Base-by-base conservation (phyloP, 2,329 filamentous ascomycete species). In the Aspergillus uvarum region DNA sequence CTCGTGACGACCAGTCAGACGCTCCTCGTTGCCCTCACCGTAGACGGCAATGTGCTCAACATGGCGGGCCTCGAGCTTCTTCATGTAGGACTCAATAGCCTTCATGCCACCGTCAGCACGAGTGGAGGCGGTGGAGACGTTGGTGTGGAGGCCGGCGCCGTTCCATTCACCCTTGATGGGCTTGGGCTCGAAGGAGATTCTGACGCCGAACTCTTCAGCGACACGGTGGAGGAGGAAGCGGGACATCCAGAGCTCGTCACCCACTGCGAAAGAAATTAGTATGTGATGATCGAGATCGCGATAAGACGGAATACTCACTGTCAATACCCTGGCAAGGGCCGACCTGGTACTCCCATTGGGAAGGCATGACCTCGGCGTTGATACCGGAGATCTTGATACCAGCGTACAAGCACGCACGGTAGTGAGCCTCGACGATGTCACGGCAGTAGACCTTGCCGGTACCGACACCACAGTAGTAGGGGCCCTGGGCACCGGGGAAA, bases 321-420 rank as follows among this genome's bases (percentile, higher is more conserved):
- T 88, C 83, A 71, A 97, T 97, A 65, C 92, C 94, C 57, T 82
- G 79, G 80, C 91, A 96, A 65, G 94, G 94, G 59, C 94, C 94
- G 72, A 97, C 91, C 78, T 97, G 94, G 87, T 91, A 97, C 79
- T 98, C 94, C 94, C 94, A 98, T 81, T 97, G 94, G 62, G 90
- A 92, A 65, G 92, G 90, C 91, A 97, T 96, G 74, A 99, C 95
- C 85, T 99, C 95, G 67, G 95, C 95, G 80, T 99, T 99, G 82
- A 95, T 98, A 74, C 95, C 95, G 26, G 93, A 96, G 80, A 99
- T 98, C 78, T 93, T 88, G 80, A 99, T 85, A 62, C 90, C 89
- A 62, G 94, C 87, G 78, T 92, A 96, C 79, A 98, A 77, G 84
- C 87, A 96, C 67, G 89, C 89, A 81, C 91, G 91, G 88, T 92